Conservation (phyloP, 2,329 filamentous ascomycete genomes). For the Didymella sp. region DNA sequence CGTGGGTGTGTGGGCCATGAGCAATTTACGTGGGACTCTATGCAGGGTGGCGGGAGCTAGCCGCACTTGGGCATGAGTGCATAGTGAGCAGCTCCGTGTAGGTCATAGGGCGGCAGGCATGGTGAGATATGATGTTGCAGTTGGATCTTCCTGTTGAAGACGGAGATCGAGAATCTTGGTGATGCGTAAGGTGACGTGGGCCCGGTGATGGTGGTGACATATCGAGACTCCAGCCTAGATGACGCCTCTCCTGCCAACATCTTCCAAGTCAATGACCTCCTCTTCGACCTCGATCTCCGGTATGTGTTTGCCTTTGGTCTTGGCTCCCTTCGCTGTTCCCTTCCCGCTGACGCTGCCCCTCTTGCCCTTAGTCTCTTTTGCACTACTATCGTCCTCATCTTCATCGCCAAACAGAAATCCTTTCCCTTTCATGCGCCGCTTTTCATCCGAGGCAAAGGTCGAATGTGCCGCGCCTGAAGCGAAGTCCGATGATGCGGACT, state of each 20-base stretch:
- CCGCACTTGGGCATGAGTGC: conserved; percentile 13
- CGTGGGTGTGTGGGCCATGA: conserved; percentile 26
- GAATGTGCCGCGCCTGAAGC: conserved; percentile 45
- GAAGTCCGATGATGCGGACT: conserved; percentile 45
- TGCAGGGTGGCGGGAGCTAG: conserved; percentile 17
- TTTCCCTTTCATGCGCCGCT: conserved; percentile 46
- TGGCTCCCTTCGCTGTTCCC: conserved; percentile 22
- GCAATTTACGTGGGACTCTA: conserved; percentile 36
- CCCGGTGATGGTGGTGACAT: neutral
- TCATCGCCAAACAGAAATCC: conserved; percentile 53
- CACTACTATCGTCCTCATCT: conserved; percentile 40
- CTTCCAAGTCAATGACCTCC: conserved; percentile 48
- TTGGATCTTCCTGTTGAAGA: neutral
- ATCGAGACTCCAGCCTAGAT: conserved; percentile 22
- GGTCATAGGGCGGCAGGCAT: conserved; percentile 11
- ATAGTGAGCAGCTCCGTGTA: conserved; percentile 17
- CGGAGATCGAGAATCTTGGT: conserved; percentile 2
- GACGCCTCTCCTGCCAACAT: conserved; percentile 43
- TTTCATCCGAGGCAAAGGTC: conserved; percentile 46
- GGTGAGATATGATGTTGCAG: neutral
- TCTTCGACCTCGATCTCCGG: conserved; percentile 42
- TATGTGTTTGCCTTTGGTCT: conserved; percentile 33
- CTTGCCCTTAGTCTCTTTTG: conserved; percentile 27
- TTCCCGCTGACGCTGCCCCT: conserved; percentile 35
- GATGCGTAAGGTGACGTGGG: conserved; percentile 4